Evolutionary conservation across 2,329 filamentous ascomycete genomes (phyloP), one percentile per base, ranked within the genome.

Genomic region (Botryotinia calthae): DNA sequence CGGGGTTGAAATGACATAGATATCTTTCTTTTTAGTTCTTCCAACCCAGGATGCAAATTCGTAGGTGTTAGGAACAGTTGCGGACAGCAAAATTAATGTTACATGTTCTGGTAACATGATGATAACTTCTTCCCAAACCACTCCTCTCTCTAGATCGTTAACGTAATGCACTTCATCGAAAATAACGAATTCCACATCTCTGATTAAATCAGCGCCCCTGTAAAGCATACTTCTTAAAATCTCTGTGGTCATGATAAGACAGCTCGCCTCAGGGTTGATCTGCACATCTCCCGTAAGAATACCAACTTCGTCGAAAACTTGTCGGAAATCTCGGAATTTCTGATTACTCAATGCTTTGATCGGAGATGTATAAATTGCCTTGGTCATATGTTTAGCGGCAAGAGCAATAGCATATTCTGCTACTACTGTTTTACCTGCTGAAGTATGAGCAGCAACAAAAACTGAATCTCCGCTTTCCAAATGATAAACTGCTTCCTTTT

Each of bases 141-240:
- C 96, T 79, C 96, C 96, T 83, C 96, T 89, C 82, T 98, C 96
- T 40, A 92, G 87, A 81, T 99, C 96, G 80, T 98, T 99, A 76
- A 99, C 95, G 81, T 99, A 99, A 83, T 99, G 96, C 2, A 99
- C 96, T 82, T 99, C 96, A 79, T 99, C 96, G 75, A 99, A 99
- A 66, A 99, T 98, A 77, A 99, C 96, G 81, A 97, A 99, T 77
- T 99, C 96, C 14, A 99, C 96, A 80, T 99, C 96, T 77, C 96
- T 89, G 77, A 99, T 98, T 25, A 99, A 84, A 84, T 99, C 96
- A 9, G 96, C 95, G 74, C 96, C 96, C 74, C 95, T 89, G 80
- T 99, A 99, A 64, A 99, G 89, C 95, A 99, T 99, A 85, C 96
- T 98, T 73, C 96, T 90, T 73, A 99, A 84, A 84, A 99, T 99